phyloP scores from a whole-genome alignment of 2,329 filamentous ascomycete genomes.

The Dothidotthia symphoricarpi region DNA sequence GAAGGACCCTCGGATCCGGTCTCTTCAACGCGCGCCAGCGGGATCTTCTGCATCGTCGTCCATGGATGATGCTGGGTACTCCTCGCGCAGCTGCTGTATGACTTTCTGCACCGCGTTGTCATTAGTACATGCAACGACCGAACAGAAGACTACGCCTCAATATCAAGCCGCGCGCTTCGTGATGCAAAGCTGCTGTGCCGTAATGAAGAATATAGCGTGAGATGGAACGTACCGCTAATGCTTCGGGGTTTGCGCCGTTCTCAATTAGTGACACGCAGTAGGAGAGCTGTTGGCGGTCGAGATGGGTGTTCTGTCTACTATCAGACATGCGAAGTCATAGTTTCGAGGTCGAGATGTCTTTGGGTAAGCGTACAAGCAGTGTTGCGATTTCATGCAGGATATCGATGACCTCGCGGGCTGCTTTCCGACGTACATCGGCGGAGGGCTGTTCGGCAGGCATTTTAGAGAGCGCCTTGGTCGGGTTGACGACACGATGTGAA shows the following conservation, averaged over 20 bases:
- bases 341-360: not conserved
- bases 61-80: conserved; percentile 38
- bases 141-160: no score
- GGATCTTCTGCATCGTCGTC: conserved; percentile 29
- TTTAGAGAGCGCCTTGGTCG: not conserved
- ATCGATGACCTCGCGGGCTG: conserved; percentile 76
- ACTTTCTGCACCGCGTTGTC: conserved; percentile 41
- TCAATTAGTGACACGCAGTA: conserved; percentile 97
- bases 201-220: not conserved
- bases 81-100: conserved; percentile 47
- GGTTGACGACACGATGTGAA: not conserved
- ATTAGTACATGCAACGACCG: not conserved
- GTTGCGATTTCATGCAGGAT: conserved; percentile 84
- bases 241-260: conserved; percentile 94
- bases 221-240: conserved; percentile 72
- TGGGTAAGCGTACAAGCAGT: conserved; percentile 65
- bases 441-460: conserved; percentile 29
- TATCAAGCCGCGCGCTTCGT: no score
- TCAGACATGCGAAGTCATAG: no score
- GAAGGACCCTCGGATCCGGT: conserved; percentile 6
- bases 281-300: conserved; percentile 86
- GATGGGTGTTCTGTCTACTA: conserved; percentile 74
- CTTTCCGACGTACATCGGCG: conserved; percentile 61
- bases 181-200: no score
- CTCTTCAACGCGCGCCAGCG: conserved; percentile 22